Percentiles rank a stretch among this genome's conserved stretches.
phyloP scores from a whole-genome alignment of 1,139 yeast species.

The Taphrina populina region DNA sequence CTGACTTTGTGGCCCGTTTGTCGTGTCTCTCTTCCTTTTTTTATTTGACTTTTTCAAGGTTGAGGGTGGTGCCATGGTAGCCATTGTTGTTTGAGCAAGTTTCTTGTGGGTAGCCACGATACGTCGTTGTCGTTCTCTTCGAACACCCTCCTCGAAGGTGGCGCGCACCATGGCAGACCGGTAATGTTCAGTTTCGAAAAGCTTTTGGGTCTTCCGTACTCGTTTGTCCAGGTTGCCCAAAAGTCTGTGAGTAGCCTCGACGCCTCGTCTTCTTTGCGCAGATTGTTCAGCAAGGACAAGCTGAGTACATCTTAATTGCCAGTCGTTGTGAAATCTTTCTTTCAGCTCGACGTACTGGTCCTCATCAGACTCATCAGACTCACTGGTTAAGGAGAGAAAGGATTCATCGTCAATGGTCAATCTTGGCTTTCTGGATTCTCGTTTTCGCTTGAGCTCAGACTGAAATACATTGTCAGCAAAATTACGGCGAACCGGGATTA shows the following conservation, averaged over 20 bases:
- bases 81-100: background rate
- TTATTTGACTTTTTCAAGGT: slow-evolving; percentile 6
- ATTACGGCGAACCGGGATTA: too few relatives aligned
- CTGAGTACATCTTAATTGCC: background rate
- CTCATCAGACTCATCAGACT: slow-evolving; percentile 17
- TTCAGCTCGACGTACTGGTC: slow-evolving; percentile 8
- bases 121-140: slow-evolving; percentile 12
- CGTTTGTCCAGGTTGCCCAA: slow-evolving; percentile 14
- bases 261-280: slow-evolving; percentile 4
- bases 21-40: slow-evolving; percentile 2
- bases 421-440: slow-evolving; percentile 1
- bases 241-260: slow-evolving; percentile 10
- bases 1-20: background rate
- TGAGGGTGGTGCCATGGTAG: slow-evolving; percentile 25
- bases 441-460: background rate
- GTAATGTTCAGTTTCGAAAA: slow-evolving; percentile 9
- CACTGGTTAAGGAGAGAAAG: slow-evolving; percentile 2
- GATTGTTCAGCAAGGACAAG: slow-evolving; percentile 1
- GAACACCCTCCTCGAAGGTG: slow-evolving; percentile 9
- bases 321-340: slow-evolving; percentile 4
- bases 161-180: slow-evolving; percentile 18
- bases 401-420: slow-evolving; percentile 1
- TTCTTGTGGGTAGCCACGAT: slow-evolving; percentile 12
- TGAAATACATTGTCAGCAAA: too few relatives aligned
- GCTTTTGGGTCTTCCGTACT: slow-evolving; percentile 8